Conservation (phyloP, 2,329 filamentous ascomycete species). For the Hortaea werneckii region DNA sequence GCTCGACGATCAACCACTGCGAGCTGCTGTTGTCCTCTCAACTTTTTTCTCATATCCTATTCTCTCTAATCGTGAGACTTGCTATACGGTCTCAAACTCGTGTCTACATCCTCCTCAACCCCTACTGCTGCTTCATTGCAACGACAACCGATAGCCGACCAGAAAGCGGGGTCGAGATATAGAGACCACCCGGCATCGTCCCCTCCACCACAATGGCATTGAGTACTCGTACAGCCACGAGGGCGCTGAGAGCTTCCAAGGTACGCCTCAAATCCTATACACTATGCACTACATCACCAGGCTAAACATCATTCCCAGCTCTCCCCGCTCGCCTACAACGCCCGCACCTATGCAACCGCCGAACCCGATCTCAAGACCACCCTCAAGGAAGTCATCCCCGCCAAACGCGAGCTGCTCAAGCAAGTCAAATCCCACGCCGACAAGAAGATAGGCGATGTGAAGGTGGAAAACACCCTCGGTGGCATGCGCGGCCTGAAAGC, state of each 20-base stretch:
- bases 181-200: no score
- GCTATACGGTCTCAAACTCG: no score
- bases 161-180: slow-evolving; percentile 1
- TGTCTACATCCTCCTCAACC: no score
- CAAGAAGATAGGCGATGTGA: slow-evolving; percentile 83
- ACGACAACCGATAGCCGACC: no score
- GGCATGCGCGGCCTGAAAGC: slow-evolving; percentile 93
- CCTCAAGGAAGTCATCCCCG: slow-evolving; percentile 74
- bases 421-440: slow-evolving; percentile 78
- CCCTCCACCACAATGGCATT: slow-evolving; percentile 45
- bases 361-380: slow-evolving; percentile 87
- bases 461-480: slow-evolving; percentile 85
- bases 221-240: slow-evolving; percentile 50
- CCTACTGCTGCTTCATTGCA: no score
- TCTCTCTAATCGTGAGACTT: no score
- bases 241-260: slow-evolving; percentile 54
- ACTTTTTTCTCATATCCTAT: no score
- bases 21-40: no score
- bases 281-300: neutral
- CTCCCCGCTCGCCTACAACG: slow-evolving; percentile 13
- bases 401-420: slow-evolving; percentile 86
- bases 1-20: no score
- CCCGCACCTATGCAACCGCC: slow-evolving; percentile 57
- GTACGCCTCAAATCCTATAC: slow-evolving; percentile 33
- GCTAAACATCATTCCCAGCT: slow-evolving; percentile 11